phyloP scores from a whole-genome alignment of 2,329 filamentous ascomycete species.

The Penicillium brevicompactum region DNA sequence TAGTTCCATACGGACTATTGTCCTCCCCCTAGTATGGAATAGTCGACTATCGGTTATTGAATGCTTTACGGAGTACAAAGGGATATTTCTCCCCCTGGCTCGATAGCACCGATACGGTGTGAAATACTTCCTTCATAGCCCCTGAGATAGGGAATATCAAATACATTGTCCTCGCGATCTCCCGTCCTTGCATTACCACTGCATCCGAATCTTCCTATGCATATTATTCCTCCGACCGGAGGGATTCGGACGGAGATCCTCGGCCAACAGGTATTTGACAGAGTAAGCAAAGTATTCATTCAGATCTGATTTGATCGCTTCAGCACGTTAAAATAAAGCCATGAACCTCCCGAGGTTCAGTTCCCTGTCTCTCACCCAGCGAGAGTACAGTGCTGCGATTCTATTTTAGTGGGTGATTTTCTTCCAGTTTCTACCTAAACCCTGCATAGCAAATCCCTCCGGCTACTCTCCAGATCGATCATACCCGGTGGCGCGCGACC shows the following conservation, averaged over 20 bases:
- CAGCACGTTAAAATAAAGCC: neutral
- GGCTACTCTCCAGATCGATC: conserved; percentile 18
- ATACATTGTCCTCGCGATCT: neutral
- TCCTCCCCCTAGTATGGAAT: neutral
- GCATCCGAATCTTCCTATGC: conserved; percentile 12
- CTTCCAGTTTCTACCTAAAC: neutral
- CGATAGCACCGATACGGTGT: neutral
- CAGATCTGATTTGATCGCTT: no score
- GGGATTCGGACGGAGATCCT: conserved; percentile 16
- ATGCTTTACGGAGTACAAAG: conserved; percentile 7
- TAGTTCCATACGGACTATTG: neutral
- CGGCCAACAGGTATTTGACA: conserved; percentile 4
- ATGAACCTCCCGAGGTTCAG: neutral
- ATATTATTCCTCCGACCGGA: conserved; percentile 16
- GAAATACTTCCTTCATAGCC: no score
- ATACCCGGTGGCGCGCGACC: conserved; percentile 19
- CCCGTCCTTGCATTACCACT: conserved; percentile 19
- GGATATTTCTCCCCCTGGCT: neutral
- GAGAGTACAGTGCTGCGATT: conserved; percentile 1
- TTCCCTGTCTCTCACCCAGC: neutral
- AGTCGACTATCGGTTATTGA: neutral
- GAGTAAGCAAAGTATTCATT: no score
- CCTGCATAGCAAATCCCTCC: neutral
- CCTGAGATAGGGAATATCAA: neutral
- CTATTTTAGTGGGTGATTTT: conserved; percentile 2